A percentile compares a stretch with the other conserved stretches of the same genome.
Evolutionary conservation across 164 flowering plant species (phyloP).

Genomic region (Magnolia changhungtana): DNA sequence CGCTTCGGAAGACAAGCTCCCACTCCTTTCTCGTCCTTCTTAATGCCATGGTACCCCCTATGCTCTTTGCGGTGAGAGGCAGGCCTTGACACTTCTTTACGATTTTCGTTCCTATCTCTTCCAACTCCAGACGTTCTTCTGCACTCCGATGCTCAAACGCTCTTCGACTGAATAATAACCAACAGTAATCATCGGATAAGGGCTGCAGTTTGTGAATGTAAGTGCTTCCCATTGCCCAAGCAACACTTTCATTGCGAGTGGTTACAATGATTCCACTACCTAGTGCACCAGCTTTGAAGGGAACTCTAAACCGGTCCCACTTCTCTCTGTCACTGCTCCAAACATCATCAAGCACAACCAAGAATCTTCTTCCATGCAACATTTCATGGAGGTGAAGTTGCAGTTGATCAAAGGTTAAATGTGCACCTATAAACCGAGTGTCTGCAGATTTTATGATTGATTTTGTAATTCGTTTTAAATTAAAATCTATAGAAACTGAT

Average conservation of each 20-base stretch:
- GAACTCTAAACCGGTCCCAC: not conserved
- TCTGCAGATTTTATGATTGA: not conserved
- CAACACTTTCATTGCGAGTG: not conserved
- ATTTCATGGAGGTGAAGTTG: not conserved
- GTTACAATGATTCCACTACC: not conserved
- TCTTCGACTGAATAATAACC: not conserved
- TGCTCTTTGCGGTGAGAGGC: constrained; percentile 2
- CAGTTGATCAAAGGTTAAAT: not conserved
- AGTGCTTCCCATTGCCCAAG: not conserved
- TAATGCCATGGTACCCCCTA: not conserved
- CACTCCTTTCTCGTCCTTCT: constrained; percentile 1
- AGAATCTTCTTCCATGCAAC: not conserved
- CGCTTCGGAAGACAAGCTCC: constrained; percentile 4
- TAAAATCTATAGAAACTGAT: not conserved
- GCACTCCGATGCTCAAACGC: not conserved
- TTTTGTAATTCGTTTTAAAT: not conserved
- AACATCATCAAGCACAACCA: not conserved
- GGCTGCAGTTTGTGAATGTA: not conserved
- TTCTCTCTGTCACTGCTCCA: not conserved
- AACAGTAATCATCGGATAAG: not conserved
- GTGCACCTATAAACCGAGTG: too few relatives aligned
- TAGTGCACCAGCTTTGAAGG: not conserved
- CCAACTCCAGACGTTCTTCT: not conserved
- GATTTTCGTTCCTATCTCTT: not conserved
- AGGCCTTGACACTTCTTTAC: constrained; percentile 9